Percentiles rank a stretch among this genome's conserved stretches.
phyloP scores from a whole-genome alignment of 73 alveolate species.

The Symbiodinium natans region DNA sequence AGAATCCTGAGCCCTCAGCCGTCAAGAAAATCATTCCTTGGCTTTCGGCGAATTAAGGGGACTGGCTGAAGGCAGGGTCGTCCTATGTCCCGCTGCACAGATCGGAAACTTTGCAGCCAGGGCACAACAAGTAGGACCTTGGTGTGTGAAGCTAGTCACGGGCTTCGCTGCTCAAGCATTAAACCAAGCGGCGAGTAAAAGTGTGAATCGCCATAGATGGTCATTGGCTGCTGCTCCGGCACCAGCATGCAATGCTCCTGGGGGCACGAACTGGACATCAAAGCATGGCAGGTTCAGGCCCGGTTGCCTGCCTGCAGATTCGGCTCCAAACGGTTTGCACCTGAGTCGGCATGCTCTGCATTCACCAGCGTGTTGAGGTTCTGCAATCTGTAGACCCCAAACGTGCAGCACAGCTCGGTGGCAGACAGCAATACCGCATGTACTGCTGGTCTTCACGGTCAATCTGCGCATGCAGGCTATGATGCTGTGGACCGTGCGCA shows the following conservation, averaged over 20 bases:
- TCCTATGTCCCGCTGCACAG: no score
- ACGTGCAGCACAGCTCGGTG: neutral
- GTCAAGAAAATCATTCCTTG: slow-evolving; percentile 50
- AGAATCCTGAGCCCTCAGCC: slow-evolving; percentile 14
- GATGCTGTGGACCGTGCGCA: neutral
- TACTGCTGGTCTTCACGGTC: slow-evolving; percentile 66
- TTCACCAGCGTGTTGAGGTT: no score
- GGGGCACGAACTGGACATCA: neutral
- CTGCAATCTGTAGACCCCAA: no score
- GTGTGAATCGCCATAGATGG: slow-evolving; percentile 72
- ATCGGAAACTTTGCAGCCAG: neutral
- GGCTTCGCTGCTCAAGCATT: neutral
- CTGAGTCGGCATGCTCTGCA: neutral
- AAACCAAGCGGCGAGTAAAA: slow-evolving; percentile 28
- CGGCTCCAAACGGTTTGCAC: slow-evolving; percentile 35
- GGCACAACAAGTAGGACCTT: slow-evolving; percentile 46
- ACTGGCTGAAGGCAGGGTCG: no score
- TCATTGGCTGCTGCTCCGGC: slow-evolving; percentile 86
- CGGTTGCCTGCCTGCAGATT: slow-evolving; percentile 21
- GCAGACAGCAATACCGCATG: slow-evolving; percentile 55
- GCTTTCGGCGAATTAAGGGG: no score
- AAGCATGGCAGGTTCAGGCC: no score
- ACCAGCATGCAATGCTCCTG: slow-evolving; percentile 79
- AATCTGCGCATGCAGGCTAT: neutral
- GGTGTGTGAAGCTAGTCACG: neutral